phyloP scores from a whole-genome alignment of 768 basidiomycete species.

The Vararia minispora region DNA sequence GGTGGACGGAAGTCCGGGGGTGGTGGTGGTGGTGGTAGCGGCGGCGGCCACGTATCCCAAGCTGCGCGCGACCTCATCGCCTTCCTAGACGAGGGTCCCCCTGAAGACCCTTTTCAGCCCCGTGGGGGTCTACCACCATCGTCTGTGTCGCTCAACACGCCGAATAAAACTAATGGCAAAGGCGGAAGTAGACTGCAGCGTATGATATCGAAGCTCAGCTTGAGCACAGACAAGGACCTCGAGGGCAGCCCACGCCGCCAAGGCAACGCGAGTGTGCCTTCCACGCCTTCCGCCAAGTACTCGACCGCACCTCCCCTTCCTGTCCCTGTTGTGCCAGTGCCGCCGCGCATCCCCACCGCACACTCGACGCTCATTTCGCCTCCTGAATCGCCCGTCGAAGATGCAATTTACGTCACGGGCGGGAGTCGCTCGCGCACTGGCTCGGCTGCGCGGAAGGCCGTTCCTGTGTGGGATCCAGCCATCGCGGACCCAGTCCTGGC shows the following conservation, averaged over 20 bases:
- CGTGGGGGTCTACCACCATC: conserved; percentile 6
- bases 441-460: conserved; percentile 20
- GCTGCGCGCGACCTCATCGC: conserved; percentile 40
- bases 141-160: conserved; percentile 22
- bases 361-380: conserved; percentile 9
- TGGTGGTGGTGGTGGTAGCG: too few relatives aligned
- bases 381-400: conserved; percentile 10
- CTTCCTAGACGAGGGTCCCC: conserved; percentile 48
- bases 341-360: conserved; percentile 7
- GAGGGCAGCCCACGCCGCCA: conserved; percentile 20
- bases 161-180: conserved; percentile 21
- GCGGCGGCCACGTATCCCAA: conserved; percentile 34
- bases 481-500: conserved; percentile 8
- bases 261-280: conserved; percentile 17
- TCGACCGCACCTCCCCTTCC: conserved; percentile 4
- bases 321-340: conserved; percentile 7
- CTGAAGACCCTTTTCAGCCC: conserved; percentile 26
- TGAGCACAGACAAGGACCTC: conserved; percentile 18
- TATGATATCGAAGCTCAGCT: conserved; percentile 71
- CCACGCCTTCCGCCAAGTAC: conserved; percentile 4
- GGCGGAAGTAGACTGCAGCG: conserved; percentile 54
- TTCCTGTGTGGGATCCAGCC: conserved; percentile 19
- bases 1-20: conserved; percentile 4
- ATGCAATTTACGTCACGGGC: conserved; percentile 1
- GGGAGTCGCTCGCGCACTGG: conserved; percentile 18